Percentiles rank a stretch among this genome's conserved stretches.
These are phyloP conservation scores for Ocimum tenuiflorum DNA, from an alignment of 257 asterid species.

Conservation along the genomic window DNA sequence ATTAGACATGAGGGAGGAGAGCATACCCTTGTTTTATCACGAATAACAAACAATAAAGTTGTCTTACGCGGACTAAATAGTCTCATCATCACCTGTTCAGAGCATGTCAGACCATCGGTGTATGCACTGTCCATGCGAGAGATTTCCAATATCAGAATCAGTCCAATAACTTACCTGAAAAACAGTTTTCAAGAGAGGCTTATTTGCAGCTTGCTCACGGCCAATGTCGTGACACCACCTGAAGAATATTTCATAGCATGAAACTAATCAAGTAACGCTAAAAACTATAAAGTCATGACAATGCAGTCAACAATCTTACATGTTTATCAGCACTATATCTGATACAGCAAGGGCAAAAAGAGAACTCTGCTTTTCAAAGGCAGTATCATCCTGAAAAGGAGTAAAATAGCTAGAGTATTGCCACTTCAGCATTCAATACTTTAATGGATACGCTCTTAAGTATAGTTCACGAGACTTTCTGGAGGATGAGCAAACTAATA, in stretches of 20 bases:
- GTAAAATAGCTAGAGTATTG: conserved; percentile 14
- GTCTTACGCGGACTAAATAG: conserved; percentile 92
- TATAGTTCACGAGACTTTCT: conserved; percentile 7
- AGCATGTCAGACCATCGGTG: conserved; percentile 20
- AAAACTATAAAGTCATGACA: not conserved
- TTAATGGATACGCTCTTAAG: conserved; percentile 5
- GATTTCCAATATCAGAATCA: not conserved
- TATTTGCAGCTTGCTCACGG: conserved; percentile 97
- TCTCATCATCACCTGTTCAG: conserved; percentile 88
- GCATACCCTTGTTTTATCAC: conserved; percentile 89
- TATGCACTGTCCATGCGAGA: not conserved
- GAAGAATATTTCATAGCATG: conserved; percentile 19
- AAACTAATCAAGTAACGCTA: not conserved
- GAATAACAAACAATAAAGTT: conserved; percentile 91
- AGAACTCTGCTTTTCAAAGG: conserved; percentile 95
- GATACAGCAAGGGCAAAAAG: conserved; percentile 98
- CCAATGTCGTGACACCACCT: conserved; percentile 99
- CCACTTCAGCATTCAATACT: conserved; percentile 7
- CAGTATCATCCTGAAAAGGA: conserved; percentile 74
- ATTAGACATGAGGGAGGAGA: conserved; percentile 18
- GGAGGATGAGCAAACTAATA: not conserved
- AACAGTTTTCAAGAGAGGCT: conserved; percentile 90
- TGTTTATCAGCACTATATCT: conserved; percentile 91
- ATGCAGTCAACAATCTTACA: conserved; percentile 47
- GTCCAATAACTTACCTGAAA: conserved; percentile 54